Evolutionary conservation across 345 rosid species (phyloP).

Genomic region (Garcia nutans): DNA sequence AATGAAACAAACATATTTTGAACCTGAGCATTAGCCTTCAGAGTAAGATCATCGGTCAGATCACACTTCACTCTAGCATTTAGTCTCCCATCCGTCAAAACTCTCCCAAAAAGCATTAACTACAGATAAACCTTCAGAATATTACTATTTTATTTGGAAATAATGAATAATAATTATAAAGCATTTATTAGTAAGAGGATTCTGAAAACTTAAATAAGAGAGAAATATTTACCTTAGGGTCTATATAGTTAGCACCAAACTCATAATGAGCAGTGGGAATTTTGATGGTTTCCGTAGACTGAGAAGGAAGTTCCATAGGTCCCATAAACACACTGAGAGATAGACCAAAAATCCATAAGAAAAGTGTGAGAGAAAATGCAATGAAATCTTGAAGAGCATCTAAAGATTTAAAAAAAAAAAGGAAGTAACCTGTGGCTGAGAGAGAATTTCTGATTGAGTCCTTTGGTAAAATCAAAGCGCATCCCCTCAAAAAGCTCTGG

Average conservation of each 20-base stretch:
- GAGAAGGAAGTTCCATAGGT: constrained; percentile 88
- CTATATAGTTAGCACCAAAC: constrained; percentile 87
- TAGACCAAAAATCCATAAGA: constrained; percentile 11
- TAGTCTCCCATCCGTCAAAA: constrained; percentile 84
- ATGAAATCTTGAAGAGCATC: background rate
- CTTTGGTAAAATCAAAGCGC: constrained; percentile 91
- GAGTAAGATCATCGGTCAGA: constrained; percentile 63
- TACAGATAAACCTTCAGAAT: constrained; percentile 15
- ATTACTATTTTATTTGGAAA: constrained; percentile 1
- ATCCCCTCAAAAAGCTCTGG: constrained; percentile 91
- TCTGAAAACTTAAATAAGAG: background rate
- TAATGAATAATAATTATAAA: background rate
- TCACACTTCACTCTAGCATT: constrained; percentile 89
- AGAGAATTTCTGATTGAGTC: constrained; percentile 78
- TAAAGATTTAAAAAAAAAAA: background rate
- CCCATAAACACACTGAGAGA: constrained; percentile 82
- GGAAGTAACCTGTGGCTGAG: constrained; percentile 75
- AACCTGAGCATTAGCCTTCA: constrained; percentile 93
- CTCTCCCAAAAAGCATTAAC: constrained; percentile 93
- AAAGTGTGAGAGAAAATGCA: constrained; percentile 3
- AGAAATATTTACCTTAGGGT: constrained; percentile 54
- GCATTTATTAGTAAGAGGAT: background rate
- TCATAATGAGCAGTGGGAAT: constrained; percentile 89
- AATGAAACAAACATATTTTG: constrained; percentile 8
- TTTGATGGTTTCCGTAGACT: constrained; percentile 75